A percentile compares a stretch with the other conserved stretches of the same genome.
phyloP scores from a whole-genome alignment of 257 asterid species.

The Knoxia roxburghii region DNA sequence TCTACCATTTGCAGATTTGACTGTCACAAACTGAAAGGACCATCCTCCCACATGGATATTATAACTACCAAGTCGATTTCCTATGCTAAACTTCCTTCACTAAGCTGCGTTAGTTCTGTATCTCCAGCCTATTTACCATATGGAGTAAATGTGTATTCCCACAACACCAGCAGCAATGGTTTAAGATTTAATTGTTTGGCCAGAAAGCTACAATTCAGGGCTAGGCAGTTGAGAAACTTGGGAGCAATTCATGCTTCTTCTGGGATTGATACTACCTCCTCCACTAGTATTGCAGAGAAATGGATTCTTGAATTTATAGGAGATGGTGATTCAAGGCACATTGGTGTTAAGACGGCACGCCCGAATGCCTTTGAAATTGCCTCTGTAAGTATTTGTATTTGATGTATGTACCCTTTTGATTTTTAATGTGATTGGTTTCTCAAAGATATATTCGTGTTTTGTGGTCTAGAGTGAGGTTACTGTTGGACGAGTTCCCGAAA shows the following conservation, averaged over 20 bases:
- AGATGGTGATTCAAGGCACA: slow-evolving; percentile 74
- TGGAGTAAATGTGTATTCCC: slow-evolving; percentile 23
- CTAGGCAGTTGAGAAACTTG: slow-evolving; percentile 35
- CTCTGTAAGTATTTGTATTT: slow-evolving; percentile 51
- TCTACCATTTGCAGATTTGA: background rate
- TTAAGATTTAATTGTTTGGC: slow-evolving; percentile 43
- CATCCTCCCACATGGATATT: slow-evolving; percentile 12
- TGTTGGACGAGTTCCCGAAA: slow-evolving; percentile 64
- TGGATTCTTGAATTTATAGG: slow-evolving; percentile 91
- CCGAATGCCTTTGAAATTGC: slow-evolving; percentile 66
- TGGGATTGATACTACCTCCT: slow-evolving; percentile 26
- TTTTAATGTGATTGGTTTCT: background rate
- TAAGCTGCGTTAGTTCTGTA: slow-evolving; percentile 10
- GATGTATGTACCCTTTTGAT: background rate
- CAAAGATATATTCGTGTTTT: slow-evolving; percentile 1
- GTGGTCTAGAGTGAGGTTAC: slow-evolving; percentile 47
- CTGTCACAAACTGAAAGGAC: slow-evolving; percentile 7
- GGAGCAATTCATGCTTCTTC: slow-evolving; percentile 56
- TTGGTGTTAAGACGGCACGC: slow-evolving; percentile 60
- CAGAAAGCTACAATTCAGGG: slow-evolving; percentile 37
- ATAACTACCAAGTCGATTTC: slow-evolving; percentile 3
- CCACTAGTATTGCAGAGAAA: slow-evolving; percentile 35
- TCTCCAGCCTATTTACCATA: slow-evolving; percentile 19
- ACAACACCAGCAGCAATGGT: slow-evolving; percentile 31
- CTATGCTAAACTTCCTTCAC: slow-evolving; percentile 13